A percentile compares a stretch with the other conserved stretches of the same genome.
Conservation (phyloP, 257 asterid genomes). For the Mitragyna speciosa region DNA sequence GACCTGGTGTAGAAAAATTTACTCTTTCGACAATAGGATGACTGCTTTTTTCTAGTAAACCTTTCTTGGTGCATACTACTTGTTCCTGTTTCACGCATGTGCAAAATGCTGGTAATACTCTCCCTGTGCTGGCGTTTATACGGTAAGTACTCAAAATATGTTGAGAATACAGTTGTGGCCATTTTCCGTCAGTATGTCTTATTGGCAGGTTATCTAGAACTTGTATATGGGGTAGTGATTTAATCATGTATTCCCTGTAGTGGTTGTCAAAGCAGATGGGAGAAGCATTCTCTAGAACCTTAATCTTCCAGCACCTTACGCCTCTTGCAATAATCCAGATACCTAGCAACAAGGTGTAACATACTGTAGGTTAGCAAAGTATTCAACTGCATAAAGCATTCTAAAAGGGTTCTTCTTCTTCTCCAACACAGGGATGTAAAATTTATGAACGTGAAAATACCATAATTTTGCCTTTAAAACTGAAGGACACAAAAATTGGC, state of each 20-base stretch:
- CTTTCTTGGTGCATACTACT: conserved; percentile 20
- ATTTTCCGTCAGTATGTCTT: conserved; percentile 32
- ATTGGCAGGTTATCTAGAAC: conserved; percentile 29
- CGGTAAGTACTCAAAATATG: conserved; percentile 65
- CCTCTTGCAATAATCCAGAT: conserved; percentile 30
- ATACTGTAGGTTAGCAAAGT: background rate
- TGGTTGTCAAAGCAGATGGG: conserved; percentile 34
- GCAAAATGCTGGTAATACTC: conserved; percentile 47
- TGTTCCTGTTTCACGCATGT: conserved; percentile 57
- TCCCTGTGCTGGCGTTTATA: conserved; percentile 55
- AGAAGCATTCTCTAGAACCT: conserved; percentile 28
- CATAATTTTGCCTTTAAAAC: background rate
- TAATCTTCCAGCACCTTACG: conserved; percentile 12
- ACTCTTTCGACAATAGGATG: conserved; percentile 34
- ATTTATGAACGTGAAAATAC: background rate
- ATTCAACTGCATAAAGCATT: background rate
- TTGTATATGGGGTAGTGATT: conserved; percentile 26
- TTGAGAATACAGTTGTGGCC: conserved; percentile 49
- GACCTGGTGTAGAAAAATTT: conserved; percentile 62
- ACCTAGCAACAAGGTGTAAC: conserved; percentile 14
- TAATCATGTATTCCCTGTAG: conserved; percentile 34
- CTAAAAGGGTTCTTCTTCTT: background rate
- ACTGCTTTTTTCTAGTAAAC: conserved; percentile 24
- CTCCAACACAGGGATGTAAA: background rate
- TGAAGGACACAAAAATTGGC: background rate